phyloP scores from a whole-genome alignment of 306 rosid species.

The Medicago arabica region DNA sequence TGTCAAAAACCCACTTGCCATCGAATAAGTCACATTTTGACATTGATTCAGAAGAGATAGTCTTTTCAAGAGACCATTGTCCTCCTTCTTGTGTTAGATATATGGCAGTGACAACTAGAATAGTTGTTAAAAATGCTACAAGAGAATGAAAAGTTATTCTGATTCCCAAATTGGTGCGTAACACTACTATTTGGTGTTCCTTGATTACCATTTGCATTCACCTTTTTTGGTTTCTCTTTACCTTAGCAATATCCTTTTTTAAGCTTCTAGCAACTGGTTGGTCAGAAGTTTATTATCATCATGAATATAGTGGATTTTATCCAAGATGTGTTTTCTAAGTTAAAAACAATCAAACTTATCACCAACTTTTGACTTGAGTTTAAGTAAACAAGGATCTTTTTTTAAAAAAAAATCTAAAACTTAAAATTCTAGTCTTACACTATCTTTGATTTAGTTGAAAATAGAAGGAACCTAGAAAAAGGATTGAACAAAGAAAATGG shows the following conservation, averaged over 20 bases:
- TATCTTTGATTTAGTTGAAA: neutral
- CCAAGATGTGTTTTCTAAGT: neutral
- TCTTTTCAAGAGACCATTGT: constrained; percentile 29
- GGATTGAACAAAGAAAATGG: neutral
- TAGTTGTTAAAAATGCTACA: constrained; percentile 60
- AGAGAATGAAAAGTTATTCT: constrained; percentile 62
- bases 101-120: constrained; percentile 52
- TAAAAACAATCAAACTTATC: neutral
- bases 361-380: constrained; percentile 11
- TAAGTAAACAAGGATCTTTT: neutral
- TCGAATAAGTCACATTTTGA: constrained; percentile 62
- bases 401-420: neutral
- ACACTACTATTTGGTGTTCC: constrained; percentile 39
- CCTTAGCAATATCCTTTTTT: constrained; percentile 40
- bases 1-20: constrained; percentile 84
- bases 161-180: constrained; percentile 54
- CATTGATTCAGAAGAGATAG: neutral
- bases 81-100: constrained; percentile 57
- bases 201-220: constrained; percentile 44
- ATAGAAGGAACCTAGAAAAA: neutral
- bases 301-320: neutral
- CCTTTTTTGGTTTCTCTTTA: constrained; percentile 8
- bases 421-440: neutral
- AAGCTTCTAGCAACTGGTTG: constrained; percentile 53
- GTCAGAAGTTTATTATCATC: constrained; percentile 40